Evolutionary conservation across 352 stramenopile genomes (phyloP), one percentile per base, ranked within the genome.

Genomic region (Pythium aphanidermatum): DNA sequence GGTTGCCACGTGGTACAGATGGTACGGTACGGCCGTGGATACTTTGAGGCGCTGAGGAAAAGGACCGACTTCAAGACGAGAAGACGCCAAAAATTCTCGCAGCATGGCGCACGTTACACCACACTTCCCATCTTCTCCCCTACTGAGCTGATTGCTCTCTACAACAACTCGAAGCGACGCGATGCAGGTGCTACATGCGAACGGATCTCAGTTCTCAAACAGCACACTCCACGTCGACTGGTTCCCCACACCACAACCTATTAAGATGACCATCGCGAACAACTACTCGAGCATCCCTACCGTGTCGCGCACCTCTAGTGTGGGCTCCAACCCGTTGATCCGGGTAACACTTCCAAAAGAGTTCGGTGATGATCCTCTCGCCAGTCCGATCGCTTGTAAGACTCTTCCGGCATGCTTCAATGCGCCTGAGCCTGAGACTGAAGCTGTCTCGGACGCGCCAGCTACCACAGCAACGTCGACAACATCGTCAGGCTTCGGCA

Each of bases 271-370:
- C 26, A 64, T 64, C 33, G 40, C 48, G 1, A 51, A 25, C 32
- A 13, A 37, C 27, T 28, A 34, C 13, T 13, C 23, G 7, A 32
- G 37, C 25, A 28, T 46, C 14, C 42, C 44, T 0, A 58, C 46
- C 24, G 41, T 47, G n/a, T n/a, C n/a, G 31, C 55, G 43, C 13
- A 43, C 24, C n/a, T 45, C 25, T 23, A 55, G 55, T 39, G 44
- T 20, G 5, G 48, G 46, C 23, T 25, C 38, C 16, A 64, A 64
- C 49, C 48, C 55, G 26, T 56, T 59, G 48, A 59, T 64, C 48
- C 38, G 37, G 20, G 43, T 55, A 2, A 64, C 55, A 44, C 37
- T 59, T 32, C 55, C 49, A 30, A 55, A 55, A 29, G 55, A 55
- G 34, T 30, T 51, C 16, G 40, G 48, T 20, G 46, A 58, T 29